Evolutionary conservation across 352 stramenopile species (phyloP), one percentile per base, ranked within the genome.

Genomic region (Phytopythium cucurbitacearum): DNA sequence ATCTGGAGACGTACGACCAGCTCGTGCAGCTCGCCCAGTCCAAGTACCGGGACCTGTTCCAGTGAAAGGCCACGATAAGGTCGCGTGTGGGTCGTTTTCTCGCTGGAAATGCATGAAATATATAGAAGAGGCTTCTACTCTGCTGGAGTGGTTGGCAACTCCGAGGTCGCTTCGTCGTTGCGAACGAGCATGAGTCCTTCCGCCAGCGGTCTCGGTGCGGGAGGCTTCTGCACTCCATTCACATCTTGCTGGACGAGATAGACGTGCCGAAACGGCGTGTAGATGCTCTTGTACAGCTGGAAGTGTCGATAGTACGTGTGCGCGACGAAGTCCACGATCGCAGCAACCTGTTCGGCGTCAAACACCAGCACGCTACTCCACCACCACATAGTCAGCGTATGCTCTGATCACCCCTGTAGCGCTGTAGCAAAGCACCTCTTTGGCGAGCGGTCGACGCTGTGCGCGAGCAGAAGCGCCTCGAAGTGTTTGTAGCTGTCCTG

Each of bases 261-360:
- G 7, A 73, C 62, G 48, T 83, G 78, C 35, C 69, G 60, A 55
- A 77, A 79, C 7, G 78, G 77, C 33, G 81, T 91, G 70, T 78
- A 94, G 57, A 89, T 75, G 56, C 62, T 74, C 65, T 92, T 90
- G 72, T 94, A 89, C 33, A 92, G 69, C 48, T 81, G 64, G 16
- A 89, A 86, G 48, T 92, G 81, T 21, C 84, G 75, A 52, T 85
- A 94, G 66, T 94, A 94, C 46, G 71, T 73, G 65, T 91, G 70
- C 33, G 78, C 70, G 50, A 93, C 65, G 59, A 80, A 89, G 47
- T 94, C 82, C 32, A 91, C 76, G 51, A 91, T 78, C 9, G 43
- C 49, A 16, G 41, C 53, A 7, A 89, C 80, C 32, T 93, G 70
- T 1, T 62, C 43, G 13, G 66, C 21, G 2, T 28, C 21, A 28